These are phyloP conservation scores for Phytophthora boehmeriae DNA, from an alignment of 352 stramenopile genomes.

Conservation along the genomic window DNA sequence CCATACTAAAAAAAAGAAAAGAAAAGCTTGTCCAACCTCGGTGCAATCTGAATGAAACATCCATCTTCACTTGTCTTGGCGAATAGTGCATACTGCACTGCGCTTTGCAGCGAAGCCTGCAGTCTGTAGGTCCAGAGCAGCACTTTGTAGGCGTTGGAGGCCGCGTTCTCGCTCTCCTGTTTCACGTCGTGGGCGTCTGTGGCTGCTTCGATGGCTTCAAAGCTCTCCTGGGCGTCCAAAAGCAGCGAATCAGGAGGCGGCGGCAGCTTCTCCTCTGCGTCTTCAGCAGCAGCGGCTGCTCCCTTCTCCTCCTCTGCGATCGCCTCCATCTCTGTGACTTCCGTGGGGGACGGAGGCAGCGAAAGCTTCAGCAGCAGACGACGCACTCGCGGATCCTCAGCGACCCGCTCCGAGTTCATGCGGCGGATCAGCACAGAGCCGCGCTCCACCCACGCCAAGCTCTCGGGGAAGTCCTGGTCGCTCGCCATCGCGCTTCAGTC, in stretches of 20 bases:
- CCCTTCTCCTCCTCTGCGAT: slow-evolving; percentile 31
- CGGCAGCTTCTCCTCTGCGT: slow-evolving; percentile 42
- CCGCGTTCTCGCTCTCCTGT: slow-evolving; percentile 78
- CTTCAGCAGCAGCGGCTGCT: neutral
- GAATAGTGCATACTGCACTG: slow-evolving; percentile 77
- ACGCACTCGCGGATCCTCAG: slow-evolving; percentile 80
- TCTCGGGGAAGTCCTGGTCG: slow-evolving; percentile 41
- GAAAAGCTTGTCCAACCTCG: slow-evolving; percentile 51
- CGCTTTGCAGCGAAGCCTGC: slow-evolving; percentile 74
- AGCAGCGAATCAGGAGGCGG: slow-evolving; percentile 28
- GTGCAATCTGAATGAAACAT: slow-evolving; percentile 82
- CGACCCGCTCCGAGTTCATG: slow-evolving; percentile 90
- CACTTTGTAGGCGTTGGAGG: slow-evolving; percentile 71
- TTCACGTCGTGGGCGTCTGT: slow-evolving; percentile 60
- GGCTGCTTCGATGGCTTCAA: slow-evolving; percentile 70
- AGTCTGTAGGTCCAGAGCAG: slow-evolving; percentile 83
- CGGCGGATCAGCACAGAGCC: slow-evolving; percentile 83
- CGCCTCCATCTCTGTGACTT: slow-evolving; percentile 29
- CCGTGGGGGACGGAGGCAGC: slow-evolving; percentile 26
- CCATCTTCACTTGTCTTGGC: slow-evolving; percentile 84
- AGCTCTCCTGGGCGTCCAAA: slow-evolving; percentile 55
- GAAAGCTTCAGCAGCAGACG: slow-evolving; percentile 57
- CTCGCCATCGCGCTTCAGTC: slow-evolving; percentile 10
- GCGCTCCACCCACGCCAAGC: slow-evolving; percentile 79
- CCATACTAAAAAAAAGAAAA: too few species aligned